Percentiles rank a stretch among this genome's conserved stretches.
Evolutionary conservation across 768 basidiomycete species (phyloP).

Genomic region (Leccinum uliginosum): DNA sequence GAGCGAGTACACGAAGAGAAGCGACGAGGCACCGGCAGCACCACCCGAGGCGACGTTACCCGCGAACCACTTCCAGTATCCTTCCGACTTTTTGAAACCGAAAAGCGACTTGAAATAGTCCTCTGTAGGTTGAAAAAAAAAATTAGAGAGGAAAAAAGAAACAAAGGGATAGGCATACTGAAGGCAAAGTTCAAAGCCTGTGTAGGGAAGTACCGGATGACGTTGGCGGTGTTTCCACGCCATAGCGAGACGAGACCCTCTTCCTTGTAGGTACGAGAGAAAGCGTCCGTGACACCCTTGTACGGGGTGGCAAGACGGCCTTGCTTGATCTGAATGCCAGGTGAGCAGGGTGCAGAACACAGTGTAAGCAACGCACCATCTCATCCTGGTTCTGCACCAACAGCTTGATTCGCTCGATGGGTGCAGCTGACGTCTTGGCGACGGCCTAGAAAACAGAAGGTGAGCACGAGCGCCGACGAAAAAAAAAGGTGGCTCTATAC

Average conservation of each 20-base stretch:
- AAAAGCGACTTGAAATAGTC: slow-evolving; percentile 99
- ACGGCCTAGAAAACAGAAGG: slow-evolving; percentile 62
- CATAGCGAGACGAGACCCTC: slow-evolving; percentile 96
- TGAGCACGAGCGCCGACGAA: slow-evolving; percentile 11
- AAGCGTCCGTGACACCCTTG: slow-evolving; percentile 95
- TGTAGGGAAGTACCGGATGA: slow-evolving; percentile 99
- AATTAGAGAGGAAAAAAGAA: background rate
- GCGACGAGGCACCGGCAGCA: slow-evolving; percentile 97
- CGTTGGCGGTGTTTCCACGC: slow-evolving; percentile 99
- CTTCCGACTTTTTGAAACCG: slow-evolving; percentile 96
- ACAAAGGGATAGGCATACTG: slow-evolving; percentile 56
- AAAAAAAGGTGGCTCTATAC: slow-evolving; percentile 25
- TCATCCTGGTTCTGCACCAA: slow-evolving; percentile 99
- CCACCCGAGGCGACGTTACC: slow-evolving; percentile 98
- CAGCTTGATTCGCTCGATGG: slow-evolving; percentile 99
- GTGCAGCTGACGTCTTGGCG: slow-evolving; percentile 98
- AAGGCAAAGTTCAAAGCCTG: slow-evolving; percentile 99
- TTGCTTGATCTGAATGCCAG: slow-evolving; percentile 81
- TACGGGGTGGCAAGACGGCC: slow-evolving; percentile 95
- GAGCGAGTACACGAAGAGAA: slow-evolving; percentile 99
- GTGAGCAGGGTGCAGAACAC: slow-evolving; percentile 3
- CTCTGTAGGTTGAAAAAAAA: slow-evolving; percentile 40
- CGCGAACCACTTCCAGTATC: slow-evolving; percentile 98
- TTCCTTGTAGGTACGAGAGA: slow-evolving; percentile 85
- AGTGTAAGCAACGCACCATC: slow-evolving; percentile 60